Percentiles rank a stretch among this genome's conserved stretches.
Conservation (phyloP, 1,284 basidiomycete genomes). For the Cutaneotrichosporon sp. region DNA sequence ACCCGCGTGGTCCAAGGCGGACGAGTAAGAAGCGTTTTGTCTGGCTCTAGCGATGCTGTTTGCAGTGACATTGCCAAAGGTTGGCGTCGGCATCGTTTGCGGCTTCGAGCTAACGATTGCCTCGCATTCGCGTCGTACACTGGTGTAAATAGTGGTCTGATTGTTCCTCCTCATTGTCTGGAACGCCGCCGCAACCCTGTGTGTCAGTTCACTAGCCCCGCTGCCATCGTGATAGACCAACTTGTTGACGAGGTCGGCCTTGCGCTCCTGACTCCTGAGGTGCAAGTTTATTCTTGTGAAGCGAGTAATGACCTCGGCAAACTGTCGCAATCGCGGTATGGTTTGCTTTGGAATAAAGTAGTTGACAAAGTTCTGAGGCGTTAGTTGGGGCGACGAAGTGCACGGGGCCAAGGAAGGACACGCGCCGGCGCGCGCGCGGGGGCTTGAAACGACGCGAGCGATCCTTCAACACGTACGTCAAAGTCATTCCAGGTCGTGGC, state of each 20-base stretch:
- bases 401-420: neutral
- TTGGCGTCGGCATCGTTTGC: constrained; percentile 7
- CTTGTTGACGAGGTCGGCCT: constrained; percentile 37
- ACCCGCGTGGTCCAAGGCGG: no score
- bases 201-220: neutral
- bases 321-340: constrained; percentile 26
- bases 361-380: constrained; percentile 28
- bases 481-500: constrained; percentile 6
- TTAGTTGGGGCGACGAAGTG: neutral
- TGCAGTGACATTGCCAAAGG: constrained; percentile 19
- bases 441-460: no score
- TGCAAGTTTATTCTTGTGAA: constrained; percentile 16
- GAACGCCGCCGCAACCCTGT: constrained; percentile 26
- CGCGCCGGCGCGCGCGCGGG: no score
- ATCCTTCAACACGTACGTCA: constrained; percentile 2
- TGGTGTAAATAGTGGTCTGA: constrained; percentile 16
- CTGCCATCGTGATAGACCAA: constrained; percentile 14
- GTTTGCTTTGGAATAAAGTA: constrained; percentile 29
- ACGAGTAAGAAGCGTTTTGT: no score
- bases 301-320: constrained; percentile 22
- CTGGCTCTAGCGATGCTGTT: neutral
- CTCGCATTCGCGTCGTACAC: constrained; percentile 23
- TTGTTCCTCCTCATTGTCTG: constrained; percentile 18
- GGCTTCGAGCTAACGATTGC: constrained; percentile 3
- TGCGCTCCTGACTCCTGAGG: constrained; percentile 30